phyloP scores from a whole-genome alignment of 192 early-diverging fungal species.

The Ambispora gerdemannii region DNA sequence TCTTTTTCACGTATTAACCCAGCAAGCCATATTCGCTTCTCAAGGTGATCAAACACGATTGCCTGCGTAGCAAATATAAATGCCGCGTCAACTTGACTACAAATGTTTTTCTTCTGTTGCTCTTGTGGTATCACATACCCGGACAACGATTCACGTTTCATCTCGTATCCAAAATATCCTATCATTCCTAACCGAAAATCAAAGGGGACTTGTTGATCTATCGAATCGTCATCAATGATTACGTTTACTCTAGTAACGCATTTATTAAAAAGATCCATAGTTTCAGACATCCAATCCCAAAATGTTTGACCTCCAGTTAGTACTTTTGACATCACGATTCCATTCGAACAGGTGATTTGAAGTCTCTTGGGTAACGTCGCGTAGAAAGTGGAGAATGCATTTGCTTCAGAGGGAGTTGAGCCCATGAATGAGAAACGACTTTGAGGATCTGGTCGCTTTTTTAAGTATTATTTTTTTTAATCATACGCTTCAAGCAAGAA shows the following conservation, averaged over 20 bases:
- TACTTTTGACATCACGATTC: neutral
- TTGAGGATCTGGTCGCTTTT: slow-evolving; percentile 38
- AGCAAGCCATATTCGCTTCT: slow-evolving; percentile 39
- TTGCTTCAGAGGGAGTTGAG: slow-evolving; percentile 11
- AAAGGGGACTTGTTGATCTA: slow-evolving; percentile 34
- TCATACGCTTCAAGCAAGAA: neutral
- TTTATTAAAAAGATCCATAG: slow-evolving; percentile 36
- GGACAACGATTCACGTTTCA: slow-evolving; percentile 77
- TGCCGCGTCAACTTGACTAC: slow-evolving; percentile 62
- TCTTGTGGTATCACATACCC: slow-evolving; percentile 42
- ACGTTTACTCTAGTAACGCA: slow-evolving; percentile 25
- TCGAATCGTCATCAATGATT: slow-evolving; percentile 25
- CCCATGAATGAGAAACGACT: slow-evolving; percentile 71
- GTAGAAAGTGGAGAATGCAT: slow-evolving; percentile 31
- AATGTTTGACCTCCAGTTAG: slow-evolving; percentile 44
- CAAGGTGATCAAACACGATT: slow-evolving; percentile 67
- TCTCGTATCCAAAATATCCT: slow-evolving; percentile 93
- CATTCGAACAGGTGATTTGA: slow-evolving; percentile 6
- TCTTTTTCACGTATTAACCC: slow-evolving; percentile 34
- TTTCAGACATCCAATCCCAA: slow-evolving; percentile 62
- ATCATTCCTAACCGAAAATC: slow-evolving; percentile 82
- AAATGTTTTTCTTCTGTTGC: slow-evolving; percentile 39
- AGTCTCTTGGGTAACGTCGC: neutral
- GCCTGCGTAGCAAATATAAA: slow-evolving; percentile 76
- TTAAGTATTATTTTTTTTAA: neutral